These are phyloP conservation scores for Diddensiella transvaalensis DNA, from an alignment of 805 yeast species.

Conservation along the genomic window DNA sequence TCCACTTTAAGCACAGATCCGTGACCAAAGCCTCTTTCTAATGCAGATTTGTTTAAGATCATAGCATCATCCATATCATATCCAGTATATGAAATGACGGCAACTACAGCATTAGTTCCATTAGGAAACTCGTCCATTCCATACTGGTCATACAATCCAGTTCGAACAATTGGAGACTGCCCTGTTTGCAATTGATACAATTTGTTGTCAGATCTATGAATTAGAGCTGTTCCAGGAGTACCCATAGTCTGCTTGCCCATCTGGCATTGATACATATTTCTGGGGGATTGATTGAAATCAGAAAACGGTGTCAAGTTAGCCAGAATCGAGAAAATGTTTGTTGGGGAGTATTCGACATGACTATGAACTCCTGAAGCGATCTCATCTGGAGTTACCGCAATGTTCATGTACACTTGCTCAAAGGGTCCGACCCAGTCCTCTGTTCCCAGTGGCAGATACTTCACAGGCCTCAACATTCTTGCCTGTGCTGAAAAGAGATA, in stretches of 20 bases:
- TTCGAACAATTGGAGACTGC: conserved; percentile 95
- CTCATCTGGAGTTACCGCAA: conserved; percentile 93
- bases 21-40: conserved; percentile 96
- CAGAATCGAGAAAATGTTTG: conserved; percentile 87
- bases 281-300: conserved; percentile 97
- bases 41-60: conserved; percentile 92
- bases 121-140: conserved; percentile 99
- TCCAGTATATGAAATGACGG: conserved; percentile 97
- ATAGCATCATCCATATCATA: conserved; percentile 97
- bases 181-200: conserved; percentile 90
- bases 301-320: conserved; percentile 98
- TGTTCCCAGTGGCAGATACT: conserved; percentile 79
- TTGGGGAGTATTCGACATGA: conserved; percentile 94
- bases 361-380: conserved; percentile 76
- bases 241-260: conserved; percentile 99
- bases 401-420: conserved; percentile 94
- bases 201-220: conserved; percentile 91
- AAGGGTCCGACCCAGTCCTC: conserved; percentile 93
- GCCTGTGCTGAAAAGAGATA: conserved; percentile 88
- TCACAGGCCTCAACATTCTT: conserved; percentile 94
- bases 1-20: conserved; percentile 96
- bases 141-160: conserved; percentile 87
- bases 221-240: conserved; percentile 95
- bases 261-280: conserved; percentile 99
- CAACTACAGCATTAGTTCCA: conserved; percentile 97